Percentiles rank a stretch among this genome's conserved stretches.
Conservation (phyloP, 148 eudicot species). For the Rheum nobile region DNA sequence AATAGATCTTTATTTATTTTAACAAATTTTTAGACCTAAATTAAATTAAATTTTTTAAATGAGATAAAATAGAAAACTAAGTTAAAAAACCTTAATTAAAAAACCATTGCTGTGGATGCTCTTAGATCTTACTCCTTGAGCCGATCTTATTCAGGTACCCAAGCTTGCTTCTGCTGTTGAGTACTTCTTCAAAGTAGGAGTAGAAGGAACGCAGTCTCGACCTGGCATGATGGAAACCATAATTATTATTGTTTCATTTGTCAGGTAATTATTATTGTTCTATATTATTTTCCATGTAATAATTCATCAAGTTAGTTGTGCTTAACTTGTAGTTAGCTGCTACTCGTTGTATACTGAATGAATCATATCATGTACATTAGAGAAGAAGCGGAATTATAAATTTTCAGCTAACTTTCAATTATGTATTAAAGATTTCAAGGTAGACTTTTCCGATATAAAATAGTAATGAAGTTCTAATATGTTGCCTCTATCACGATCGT, state of each 20-base stretch:
- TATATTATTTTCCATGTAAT: neutral
- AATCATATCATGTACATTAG: neutral
- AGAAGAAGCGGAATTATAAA: neutral
- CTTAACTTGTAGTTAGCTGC: neutral
- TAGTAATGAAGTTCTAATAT: neutral
- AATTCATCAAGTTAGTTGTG: neutral
- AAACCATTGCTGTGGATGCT: no score
- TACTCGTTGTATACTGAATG: neutral
- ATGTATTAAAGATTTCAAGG: neutral
- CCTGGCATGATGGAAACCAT: no score
- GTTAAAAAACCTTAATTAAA: no score
- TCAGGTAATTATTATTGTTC: neutral
- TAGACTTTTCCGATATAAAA: no score
- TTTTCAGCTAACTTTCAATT: neutral
- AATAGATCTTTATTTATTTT: no score
- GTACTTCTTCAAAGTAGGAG: conserved; percentile 86
- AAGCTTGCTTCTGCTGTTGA: conserved; percentile 89
- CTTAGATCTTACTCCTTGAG: neutral
- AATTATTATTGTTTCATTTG: no score
- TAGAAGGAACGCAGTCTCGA: conserved; percentile 86
- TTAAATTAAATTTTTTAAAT: no score
- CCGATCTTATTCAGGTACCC: conserved; percentile 49
- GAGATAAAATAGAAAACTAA: no score
- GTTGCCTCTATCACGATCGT: neutral
- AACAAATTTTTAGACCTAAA: no score